Evolutionary conservation across 2,329 filamentous ascomycete species (phyloP).

Genomic region (Chrysoporthe deuterocubensis): DNA sequence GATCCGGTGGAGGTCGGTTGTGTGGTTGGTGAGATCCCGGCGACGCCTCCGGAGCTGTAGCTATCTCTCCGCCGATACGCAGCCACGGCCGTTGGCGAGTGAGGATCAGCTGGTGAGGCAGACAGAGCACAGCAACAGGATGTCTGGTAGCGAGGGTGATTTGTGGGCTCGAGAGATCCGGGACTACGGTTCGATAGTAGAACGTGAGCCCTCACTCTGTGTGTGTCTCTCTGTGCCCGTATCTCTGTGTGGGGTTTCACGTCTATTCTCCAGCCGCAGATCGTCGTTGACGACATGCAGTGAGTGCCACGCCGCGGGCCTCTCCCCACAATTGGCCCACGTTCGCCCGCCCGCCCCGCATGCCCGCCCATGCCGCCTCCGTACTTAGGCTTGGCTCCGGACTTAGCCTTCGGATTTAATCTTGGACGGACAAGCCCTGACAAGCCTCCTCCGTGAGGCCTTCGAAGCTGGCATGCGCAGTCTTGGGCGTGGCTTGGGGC

Average conservation of each 20-base stretch:
- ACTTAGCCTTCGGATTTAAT: conserved; percentile 21
- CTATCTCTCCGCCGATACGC: neutral
- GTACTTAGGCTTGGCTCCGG: conserved; percentile 8
- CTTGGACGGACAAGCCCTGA: too few relatives aligned
- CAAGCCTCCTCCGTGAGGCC: neutral
- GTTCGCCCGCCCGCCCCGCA: neutral
- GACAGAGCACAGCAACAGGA: too few relatives aligned
- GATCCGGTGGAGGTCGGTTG: conserved; percentile 12
- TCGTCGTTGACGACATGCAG: conserved; percentile 26
- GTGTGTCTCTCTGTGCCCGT: too few relatives aligned
- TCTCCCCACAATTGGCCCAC: neutral
- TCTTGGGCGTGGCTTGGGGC: neutral
- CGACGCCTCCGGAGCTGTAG: neutral
- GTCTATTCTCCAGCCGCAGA: neutral
- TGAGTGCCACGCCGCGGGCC: conserved; percentile 10
- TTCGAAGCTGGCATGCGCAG: neutral
- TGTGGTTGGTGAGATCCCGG: neutral
- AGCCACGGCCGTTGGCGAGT: neutral
- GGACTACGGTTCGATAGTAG: too few relatives aligned
- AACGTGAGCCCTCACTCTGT: too few relatives aligned
- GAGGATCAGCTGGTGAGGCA: neutral
- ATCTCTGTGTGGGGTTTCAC: neutral
- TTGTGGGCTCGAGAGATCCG: too few relatives aligned
- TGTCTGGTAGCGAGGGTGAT: neutral
- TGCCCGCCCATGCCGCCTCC: neutral